phyloP scores from a whole-genome alignment of 1,284 basidiomycete genomes.

The Microbotryum scabiosae region DNA sequence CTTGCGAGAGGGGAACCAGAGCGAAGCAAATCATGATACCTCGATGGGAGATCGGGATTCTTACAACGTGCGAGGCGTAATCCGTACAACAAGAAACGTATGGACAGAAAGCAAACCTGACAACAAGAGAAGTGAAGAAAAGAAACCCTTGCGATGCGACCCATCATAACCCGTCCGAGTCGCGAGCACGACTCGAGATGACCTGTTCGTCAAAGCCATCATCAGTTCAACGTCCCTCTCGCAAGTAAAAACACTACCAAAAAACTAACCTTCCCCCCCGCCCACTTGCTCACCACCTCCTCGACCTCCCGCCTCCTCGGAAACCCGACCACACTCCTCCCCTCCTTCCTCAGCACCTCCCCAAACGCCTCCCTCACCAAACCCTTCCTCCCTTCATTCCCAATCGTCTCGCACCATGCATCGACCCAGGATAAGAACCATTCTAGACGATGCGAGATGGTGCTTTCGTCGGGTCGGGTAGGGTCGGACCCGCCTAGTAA shows the following conservation, averaged over 20 bases:
- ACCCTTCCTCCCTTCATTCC: neutral
- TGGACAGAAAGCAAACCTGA: too few species aligned
- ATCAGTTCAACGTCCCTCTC: too few species aligned
- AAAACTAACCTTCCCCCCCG: neutral
- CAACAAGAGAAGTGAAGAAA: too few species aligned
- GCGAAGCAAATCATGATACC: neutral
- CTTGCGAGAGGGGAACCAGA: neutral
- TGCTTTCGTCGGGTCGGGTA: neutral
- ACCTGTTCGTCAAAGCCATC: too few species aligned
- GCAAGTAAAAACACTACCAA: neutral
- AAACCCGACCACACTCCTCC: neutral
- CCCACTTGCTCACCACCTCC: neutral
- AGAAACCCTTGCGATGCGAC: too few species aligned
- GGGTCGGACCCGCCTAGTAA: neutral
- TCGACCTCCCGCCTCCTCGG: neutral
- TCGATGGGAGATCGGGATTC: neutral
- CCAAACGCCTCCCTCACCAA: neutral
- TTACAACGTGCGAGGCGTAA: neutral
- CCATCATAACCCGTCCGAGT: too few species aligned
- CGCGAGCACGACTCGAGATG: too few species aligned
- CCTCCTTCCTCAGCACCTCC: neutral
- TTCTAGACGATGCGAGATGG: neutral
- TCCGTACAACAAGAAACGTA: neutral
- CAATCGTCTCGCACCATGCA: neutral
- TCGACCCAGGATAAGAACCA: constrained; percentile 1